phyloP scores from a whole-genome alignment of 352 stramenopile species.

The Globisporangium radiosum region DNA sequence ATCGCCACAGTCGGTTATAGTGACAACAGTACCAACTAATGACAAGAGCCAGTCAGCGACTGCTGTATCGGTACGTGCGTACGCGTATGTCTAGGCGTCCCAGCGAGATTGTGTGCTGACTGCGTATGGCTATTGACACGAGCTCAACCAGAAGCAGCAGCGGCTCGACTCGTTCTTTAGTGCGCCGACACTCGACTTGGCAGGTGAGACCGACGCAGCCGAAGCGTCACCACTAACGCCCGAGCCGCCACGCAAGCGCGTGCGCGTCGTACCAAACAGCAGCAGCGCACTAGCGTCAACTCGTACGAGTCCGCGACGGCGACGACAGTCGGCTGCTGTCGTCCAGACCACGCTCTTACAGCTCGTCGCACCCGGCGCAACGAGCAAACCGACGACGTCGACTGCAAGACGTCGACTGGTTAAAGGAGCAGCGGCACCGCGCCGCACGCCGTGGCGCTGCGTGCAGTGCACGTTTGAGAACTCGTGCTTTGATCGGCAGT shows the following conservation, averaged over 20 bases:
- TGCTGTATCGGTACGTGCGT: no score
- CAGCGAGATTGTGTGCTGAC: no score
- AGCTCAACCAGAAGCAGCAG: constrained; percentile 23
- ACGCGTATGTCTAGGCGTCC: no score
- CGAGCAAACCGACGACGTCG: constrained; percentile 13
- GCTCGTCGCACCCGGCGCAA: not conserved
- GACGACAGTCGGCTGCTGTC: constrained; percentile 15
- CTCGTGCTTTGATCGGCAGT: constrained; percentile 62
- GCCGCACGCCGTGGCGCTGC: constrained; percentile 41
- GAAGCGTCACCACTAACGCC: not conserved
- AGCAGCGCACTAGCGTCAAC: not conserved
- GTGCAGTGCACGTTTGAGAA: constrained; percentile 64
- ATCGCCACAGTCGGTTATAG: not conserved
- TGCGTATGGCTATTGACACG: no score
- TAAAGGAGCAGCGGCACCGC: constrained; percentile 7
- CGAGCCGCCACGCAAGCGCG: constrained; percentile 1
- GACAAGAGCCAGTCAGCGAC: not conserved
- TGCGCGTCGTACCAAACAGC: constrained; percentile 18
- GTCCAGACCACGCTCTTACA: constrained; percentile 34
- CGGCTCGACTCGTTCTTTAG: constrained; percentile 38
- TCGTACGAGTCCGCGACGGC: no score
- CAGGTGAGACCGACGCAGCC: not conserved
- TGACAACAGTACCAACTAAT: not conserved
- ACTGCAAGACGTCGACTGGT: not conserved
- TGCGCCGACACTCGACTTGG: constrained; percentile 4